phyloP scores from a whole-genome alignment of 169 alveolate genomes.

The Haemoproteus tartakovskyi region DNA sequence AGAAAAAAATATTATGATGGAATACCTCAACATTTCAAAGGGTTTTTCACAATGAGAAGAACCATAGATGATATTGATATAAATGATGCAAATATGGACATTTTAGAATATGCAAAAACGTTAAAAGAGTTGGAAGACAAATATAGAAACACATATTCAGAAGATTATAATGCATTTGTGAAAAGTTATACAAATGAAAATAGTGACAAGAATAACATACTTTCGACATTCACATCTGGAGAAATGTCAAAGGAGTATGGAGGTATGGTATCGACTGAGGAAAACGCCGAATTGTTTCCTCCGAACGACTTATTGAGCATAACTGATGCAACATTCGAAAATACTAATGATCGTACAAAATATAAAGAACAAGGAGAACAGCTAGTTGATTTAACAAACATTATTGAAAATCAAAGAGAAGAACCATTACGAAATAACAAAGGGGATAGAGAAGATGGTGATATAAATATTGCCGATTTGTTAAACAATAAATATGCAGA shows the following conservation, averaged over 20 bases:
- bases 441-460: not conserved
- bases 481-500: too few species aligned
- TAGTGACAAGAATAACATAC: not conserved
- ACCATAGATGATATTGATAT: conserved; percentile 60
- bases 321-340: not conserved
- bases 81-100: conserved; percentile 17
- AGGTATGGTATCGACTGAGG: not conserved
- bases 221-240: too few species aligned
- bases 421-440: too few species aligned
- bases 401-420: too few species aligned
- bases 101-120: conserved; percentile 14
- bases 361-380: not conserved
- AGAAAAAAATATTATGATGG: conserved; percentile 58
- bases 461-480: too few species aligned
- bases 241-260: too few species aligned
- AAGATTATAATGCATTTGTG: not conserved
- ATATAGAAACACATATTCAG: not conserved
- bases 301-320: too few species aligned
- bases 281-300: not conserved
- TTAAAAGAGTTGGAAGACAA: not conserved
- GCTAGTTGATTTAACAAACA: not conserved
- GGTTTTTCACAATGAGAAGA: conserved; percentile 52
- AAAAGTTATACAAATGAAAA: not conserved
- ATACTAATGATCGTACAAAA: not conserved
- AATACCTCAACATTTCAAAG: conserved; percentile 45